Base-by-base conservation (phyloP, 495 filamentous ascomycete species). In the Bacidia rubella region DNA sequence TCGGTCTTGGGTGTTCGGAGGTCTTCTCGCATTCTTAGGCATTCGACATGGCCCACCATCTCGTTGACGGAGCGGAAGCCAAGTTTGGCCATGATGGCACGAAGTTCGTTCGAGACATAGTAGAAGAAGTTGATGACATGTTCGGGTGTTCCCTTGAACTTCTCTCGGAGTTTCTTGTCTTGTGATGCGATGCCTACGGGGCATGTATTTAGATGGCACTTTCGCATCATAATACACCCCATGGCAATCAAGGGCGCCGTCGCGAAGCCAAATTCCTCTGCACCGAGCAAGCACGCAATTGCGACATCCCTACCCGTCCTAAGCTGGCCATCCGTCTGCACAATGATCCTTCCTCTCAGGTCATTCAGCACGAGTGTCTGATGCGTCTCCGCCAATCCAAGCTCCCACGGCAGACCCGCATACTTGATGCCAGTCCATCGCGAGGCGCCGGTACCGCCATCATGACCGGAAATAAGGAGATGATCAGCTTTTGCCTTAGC, bases 91-190 rank as follows among this genome's bases (percentile, higher is more conserved):
- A 99, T 97, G 69, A 99, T 96, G 17, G 92, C 90, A 56, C 92
- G 83, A 54, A 99, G 81, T 73, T 99, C 92, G 61, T 99, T 99
- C 55, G 93, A 82, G 45, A 99, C 76, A 61, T 99, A 99, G 71
- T 95, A 99, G 73, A 99, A 99, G 77, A 97, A 99, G 74, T 99
- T 99, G 68, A 99, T 99, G 43, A 95, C 92, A 63, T 99, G 87
- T 68, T 99, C 92, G 5, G 92, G 90, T 0, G 87, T 89, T 26
- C 92, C 93, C 40, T 78, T 75, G 69, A 99, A 97, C 72, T 96
- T 99, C 74, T 88, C 86, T 20, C 93, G 80, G 2, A 99, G 79
- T 62, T 93, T 88, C 4, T 87, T 87, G 60, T 99, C 93, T 63
- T 99, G 92, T 4, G 92, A 96, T 0, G 92, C 92, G 49, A 99